Evolutionary conservation across 345 rosid genomes (phyloP).

Genomic region (Litchi chinensis): DNA sequence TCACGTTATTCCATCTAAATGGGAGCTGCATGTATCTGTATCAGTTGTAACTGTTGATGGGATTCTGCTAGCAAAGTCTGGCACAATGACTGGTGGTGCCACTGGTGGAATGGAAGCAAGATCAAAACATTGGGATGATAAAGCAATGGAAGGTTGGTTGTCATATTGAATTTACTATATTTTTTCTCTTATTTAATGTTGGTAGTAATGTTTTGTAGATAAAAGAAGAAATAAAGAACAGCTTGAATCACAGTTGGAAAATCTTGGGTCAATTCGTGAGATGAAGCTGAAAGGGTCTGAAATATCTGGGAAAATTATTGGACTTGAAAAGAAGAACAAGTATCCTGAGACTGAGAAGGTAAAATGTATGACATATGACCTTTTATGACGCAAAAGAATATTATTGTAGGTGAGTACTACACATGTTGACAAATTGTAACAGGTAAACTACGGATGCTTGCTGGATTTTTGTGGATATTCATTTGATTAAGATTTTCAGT

Average conservation of each 20-base stretch:
- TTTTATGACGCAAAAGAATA: not conserved
- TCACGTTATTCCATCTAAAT: slow-evolving; percentile 21
- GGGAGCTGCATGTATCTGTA: slow-evolving; percentile 25
- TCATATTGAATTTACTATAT: slow-evolving; percentile 8
- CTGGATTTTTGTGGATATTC: not conserved
- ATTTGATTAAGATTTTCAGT: not conserved
- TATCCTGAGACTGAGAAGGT: slow-evolving; percentile 98
- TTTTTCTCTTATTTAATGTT: slow-evolving; percentile 24
- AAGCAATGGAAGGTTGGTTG: slow-evolving; percentile 79
- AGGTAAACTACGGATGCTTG: not conserved
- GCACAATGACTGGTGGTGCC: slow-evolving; percentile 99
- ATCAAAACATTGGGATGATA: slow-evolving; percentile 97
- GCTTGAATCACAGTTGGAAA: slow-evolving; percentile 73
- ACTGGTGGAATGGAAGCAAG: slow-evolving; percentile 99
- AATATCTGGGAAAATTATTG: slow-evolving; percentile 89
- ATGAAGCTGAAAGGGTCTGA: slow-evolving; percentile 94
- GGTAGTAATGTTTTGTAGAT: slow-evolving; percentile 46
- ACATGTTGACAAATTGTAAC: not conserved
- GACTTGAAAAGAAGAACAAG: slow-evolving; percentile 93
- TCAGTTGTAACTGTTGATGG: slow-evolving; percentile 98
- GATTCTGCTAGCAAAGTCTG: slow-evolving; percentile 85
- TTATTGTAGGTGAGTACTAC: slow-evolving; percentile 3
- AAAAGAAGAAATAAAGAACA: slow-evolving; percentile 77
- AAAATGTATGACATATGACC: slow-evolving; percentile 10
- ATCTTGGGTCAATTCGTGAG: slow-evolving; percentile 92